These are phyloP conservation scores for Erythrobasidium hasegawianum DNA, from an alignment of 1,284 basidiomycete genomes.

Conservation along the genomic window DNA sequence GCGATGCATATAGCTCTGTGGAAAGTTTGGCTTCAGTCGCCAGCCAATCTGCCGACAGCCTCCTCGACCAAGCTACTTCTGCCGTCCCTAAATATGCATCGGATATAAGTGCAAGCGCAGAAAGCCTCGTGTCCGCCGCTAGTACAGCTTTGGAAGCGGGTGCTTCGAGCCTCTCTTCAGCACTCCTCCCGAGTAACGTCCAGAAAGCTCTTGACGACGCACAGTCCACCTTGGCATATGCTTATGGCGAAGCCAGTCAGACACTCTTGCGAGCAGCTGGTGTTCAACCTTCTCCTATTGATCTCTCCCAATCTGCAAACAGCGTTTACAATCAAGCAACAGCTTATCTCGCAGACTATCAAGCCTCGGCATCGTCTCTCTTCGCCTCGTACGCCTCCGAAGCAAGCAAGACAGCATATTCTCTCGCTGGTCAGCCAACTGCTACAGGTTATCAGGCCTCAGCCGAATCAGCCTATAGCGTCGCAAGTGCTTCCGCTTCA, in stretches of 20 bases:
- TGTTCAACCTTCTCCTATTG: slow-evolving; percentile 35
- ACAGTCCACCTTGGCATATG: slow-evolving; percentile 32
- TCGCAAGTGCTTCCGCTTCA: slow-evolving; percentile 12
- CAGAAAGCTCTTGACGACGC: slow-evolving; percentile 38
- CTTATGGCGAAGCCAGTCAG: slow-evolving; percentile 31
- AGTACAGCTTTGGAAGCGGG: slow-evolving; percentile 1
- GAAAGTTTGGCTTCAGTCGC: no score
- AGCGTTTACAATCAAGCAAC: slow-evolving; percentile 30
- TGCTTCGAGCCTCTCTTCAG: slow-evolving; percentile 15
- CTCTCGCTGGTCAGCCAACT: slow-evolving; percentile 14
- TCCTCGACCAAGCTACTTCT: not conserved
- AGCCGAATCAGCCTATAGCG: slow-evolving; percentile 14
- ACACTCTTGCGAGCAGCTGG: slow-evolving; percentile 37
- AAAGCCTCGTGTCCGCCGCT: slow-evolving; percentile 7
- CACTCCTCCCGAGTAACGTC: slow-evolving; percentile 21
- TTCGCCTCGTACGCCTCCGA: slow-evolving; percentile 17
- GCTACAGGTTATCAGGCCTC: slow-evolving; percentile 20
- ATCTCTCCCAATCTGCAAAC: slow-evolving; percentile 35
- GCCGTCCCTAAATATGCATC: not conserved
- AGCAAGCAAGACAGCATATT: slow-evolving; percentile 21
- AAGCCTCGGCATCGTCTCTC: slow-evolving; percentile 16
- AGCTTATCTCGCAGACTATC: slow-evolving; percentile 19
- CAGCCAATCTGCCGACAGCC: no score
- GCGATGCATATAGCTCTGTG: not conserved
- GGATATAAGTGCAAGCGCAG: not conserved